These are phyloP conservation scores for Apiospora malaysiana DNA, from an alignment of 2,329 filamentous ascomycete species.

Conservation along the genomic window DNA sequence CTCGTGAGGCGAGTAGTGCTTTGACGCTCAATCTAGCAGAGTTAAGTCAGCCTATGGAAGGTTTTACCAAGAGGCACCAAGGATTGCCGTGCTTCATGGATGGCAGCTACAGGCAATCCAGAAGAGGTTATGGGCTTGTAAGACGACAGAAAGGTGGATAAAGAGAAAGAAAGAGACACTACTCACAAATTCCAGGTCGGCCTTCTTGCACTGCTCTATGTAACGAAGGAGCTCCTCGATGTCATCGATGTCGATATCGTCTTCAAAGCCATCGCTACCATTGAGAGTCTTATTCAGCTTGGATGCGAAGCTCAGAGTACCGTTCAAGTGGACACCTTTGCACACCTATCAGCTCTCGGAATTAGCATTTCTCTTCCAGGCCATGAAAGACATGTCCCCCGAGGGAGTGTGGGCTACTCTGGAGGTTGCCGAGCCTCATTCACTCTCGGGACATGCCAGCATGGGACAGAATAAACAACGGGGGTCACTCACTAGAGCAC, in stretches of 20 bases:
- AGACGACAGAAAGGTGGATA: too few relatives aligned
- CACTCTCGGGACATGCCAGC: too few relatives aligned
- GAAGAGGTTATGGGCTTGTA: not conserved
- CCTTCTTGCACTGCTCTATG: conserved; percentile 31
- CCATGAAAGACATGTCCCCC: too few relatives aligned
- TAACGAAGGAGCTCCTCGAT: conserved; percentile 36
- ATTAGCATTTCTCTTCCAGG: too few relatives aligned
- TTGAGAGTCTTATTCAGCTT: conserved; percentile 39
- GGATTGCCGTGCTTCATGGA: not conserved
- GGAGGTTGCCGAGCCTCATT: too few relatives aligned
- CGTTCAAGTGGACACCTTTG: conserved; percentile 30
- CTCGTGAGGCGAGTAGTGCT: conserved; percentile 33
- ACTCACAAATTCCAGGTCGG: conserved; percentile 33
- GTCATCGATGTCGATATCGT: conserved; percentile 33
- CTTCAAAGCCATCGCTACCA: conserved; percentile 21
- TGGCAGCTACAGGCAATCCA: not conserved
- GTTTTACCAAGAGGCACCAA: too few relatives aligned
- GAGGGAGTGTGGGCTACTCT: too few relatives aligned
- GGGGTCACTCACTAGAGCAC: conserved; percentile 29
- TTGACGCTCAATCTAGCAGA: conserved; percentile 29
- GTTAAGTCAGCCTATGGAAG: conserved; percentile 25
- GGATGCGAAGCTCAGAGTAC: conserved; percentile 31
- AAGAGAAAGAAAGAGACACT: conserved; percentile 20
- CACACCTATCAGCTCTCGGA: conserved; percentile 26
- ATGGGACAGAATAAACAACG: too few relatives aligned